Evolutionary conservation across 1,139 yeast genomes (phyloP).

Genomic region (Pichia norvegensis): DNA sequence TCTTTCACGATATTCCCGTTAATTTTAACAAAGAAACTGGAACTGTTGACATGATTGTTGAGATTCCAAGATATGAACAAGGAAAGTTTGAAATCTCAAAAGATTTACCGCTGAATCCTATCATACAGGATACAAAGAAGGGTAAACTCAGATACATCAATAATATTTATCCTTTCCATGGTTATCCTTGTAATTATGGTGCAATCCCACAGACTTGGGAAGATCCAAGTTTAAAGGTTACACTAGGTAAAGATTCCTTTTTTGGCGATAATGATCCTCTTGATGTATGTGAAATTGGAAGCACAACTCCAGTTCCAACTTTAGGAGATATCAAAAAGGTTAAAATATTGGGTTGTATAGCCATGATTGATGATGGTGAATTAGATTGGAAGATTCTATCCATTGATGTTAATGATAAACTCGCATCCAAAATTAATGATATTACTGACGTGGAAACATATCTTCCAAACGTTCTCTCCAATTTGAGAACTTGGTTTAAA

Average conservation of each 20-base stretch:
- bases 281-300: slow-evolving; percentile 91
- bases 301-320: slow-evolving; percentile 43
- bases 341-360: slow-evolving; percentile 87
- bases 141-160: slow-evolving; percentile 82
- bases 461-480: slow-evolving; percentile 80
- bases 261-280: slow-evolving; percentile 95
- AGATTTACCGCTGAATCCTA: slow-evolving; percentile 72
- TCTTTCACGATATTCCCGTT: slow-evolving; percentile 87
- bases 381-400: slow-evolving; percentile 95
- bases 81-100: slow-evolving; percentile 88
- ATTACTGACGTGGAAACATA: slow-evolving; percentile 73
- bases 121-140: slow-evolving; percentile 86
- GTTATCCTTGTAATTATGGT: slow-evolving; percentile 93
- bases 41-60: slow-evolving; percentile 82
- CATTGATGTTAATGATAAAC: slow-evolving; percentile 74
- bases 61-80: slow-evolving; percentile 93
- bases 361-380: slow-evolving; percentile 94
- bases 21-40: slow-evolving; percentile 53
- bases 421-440: slow-evolving; percentile 67
- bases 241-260: slow-evolving; percentile 18
- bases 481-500: slow-evolving; percentile 90
- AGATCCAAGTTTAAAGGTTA: slow-evolving; percentile 36
- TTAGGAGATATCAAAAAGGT: slow-evolving; percentile 77
- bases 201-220: slow-evolving; percentile 99
- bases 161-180: slow-evolving; percentile 93